Conservation (phyloP, 805 yeast species). For the Maudiozyma pseudohumilis region DNA sequence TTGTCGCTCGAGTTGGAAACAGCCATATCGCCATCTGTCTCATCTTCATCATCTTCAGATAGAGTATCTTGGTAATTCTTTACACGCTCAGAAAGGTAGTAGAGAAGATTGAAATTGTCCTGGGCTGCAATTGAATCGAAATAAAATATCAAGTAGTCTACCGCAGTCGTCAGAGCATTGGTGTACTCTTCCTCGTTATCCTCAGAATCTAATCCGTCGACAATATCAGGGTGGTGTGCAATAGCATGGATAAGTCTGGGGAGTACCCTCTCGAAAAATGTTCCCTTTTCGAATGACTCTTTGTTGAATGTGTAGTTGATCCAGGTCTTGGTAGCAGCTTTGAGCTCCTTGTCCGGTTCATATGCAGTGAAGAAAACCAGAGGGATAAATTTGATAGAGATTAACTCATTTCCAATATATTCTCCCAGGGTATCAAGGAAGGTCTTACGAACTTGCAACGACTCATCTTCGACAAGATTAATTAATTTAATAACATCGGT, state of each 20-base stretch:
- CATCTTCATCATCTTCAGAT: constrained; percentile 29
- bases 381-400: constrained; percentile 60
- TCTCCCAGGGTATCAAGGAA: constrained; percentile 45
- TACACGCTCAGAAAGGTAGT: constrained; percentile 65
- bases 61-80: constrained; percentile 65
- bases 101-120: constrained; percentile 62
- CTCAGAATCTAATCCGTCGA: constrained; percentile 41
- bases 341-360: constrained; percentile 53
- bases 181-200: constrained; percentile 26
- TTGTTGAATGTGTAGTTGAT: constrained; percentile 43
- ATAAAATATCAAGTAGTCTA: constrained; percentile 51
- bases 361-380: constrained; percentile 64
- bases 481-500: constrained; percentile 43
- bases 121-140: constrained; percentile 50
- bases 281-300: constrained; percentile 30
- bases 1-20: constrained; percentile 23
- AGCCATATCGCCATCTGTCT: constrained; percentile 8
- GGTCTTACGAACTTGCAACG: constrained; percentile 41
- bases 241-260: constrained; percentile 59
- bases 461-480: constrained; percentile 58
- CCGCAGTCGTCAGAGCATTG: constrained; percentile 43
- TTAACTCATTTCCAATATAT: constrained; percentile 38
- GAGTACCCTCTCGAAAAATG: constrained; percentile 55
- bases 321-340: constrained; percentile 55
- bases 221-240: constrained; percentile 52